Conservation (phyloP, 2,329 filamentous ascomycete species). For the Phyllosticta paracitricarpa region DNA sequence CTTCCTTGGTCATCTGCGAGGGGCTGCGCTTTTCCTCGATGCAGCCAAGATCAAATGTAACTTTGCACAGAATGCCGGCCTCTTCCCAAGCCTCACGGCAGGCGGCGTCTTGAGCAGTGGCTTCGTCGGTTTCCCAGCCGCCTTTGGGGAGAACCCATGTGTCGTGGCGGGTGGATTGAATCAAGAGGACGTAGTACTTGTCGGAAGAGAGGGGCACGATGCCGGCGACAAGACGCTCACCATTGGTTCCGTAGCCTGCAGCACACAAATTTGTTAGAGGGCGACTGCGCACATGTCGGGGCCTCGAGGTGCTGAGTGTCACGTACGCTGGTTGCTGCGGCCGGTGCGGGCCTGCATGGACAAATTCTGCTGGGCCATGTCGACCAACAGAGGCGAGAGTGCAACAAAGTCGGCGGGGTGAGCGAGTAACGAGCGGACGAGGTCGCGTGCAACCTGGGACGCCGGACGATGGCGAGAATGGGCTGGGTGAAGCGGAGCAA, state of each 20-base stretch:
- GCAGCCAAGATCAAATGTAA: constrained; percentile 75
- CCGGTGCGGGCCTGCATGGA: constrained; percentile 60
- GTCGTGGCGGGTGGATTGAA: constrained; percentile 82
- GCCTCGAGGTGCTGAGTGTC: constrained; percentile 12
- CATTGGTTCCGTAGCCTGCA: constrained; percentile 80
- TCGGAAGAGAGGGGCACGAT: constrained; percentile 82
- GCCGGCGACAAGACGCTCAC: constrained; percentile 90
- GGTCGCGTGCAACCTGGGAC: constrained; percentile 7
- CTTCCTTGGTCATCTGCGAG: constrained; percentile 41
- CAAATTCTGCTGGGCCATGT: constrained; percentile 38
- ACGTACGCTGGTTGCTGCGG: constrained; percentile 73
- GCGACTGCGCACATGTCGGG: neutral
- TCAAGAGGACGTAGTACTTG: constrained; percentile 80
- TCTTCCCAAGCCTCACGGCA: constrained; percentile 96
- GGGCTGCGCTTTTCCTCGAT: constrained; percentile 69
- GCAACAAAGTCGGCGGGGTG: constrained; percentile 2
- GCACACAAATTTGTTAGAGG: constrained; percentile 12
- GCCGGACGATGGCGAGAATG: constrained; percentile 1
- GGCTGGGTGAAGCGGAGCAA: constrained; percentile 8
- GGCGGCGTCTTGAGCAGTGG: constrained; percentile 71
- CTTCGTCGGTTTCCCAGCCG: constrained; percentile 93
- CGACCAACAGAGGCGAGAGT: neutral
- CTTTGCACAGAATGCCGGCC: constrained; percentile 77
- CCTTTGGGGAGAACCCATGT: constrained; percentile 97
- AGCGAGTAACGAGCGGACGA: constrained; percentile 13